These are phyloP conservation scores for Homolaphlyctis polyrhiza DNA, from an alignment of 371 early-diverging fungal genomes.

Conservation along the genomic window DNA sequence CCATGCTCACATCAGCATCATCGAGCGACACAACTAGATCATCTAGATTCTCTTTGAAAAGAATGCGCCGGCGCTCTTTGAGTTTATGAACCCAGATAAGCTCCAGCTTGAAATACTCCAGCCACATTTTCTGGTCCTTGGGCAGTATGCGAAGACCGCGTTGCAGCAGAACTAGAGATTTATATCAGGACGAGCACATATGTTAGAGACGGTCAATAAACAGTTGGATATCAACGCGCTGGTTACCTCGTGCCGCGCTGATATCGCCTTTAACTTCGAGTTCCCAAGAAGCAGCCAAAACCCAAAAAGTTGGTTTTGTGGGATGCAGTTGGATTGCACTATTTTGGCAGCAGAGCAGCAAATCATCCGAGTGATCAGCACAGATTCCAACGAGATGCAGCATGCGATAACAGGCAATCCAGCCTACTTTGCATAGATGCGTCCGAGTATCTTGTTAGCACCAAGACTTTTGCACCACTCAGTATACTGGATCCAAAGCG, in stretches of 20 bases:
- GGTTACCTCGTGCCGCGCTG: constrained; percentile 69
- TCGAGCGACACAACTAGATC: not conserved
- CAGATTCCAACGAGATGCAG: not conserved
- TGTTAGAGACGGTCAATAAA: no score
- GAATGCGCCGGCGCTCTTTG: constrained; percentile 69
- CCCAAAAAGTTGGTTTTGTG: constrained; percentile 75
- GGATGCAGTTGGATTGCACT: constrained; percentile 87
- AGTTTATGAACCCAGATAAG: constrained; percentile 83
- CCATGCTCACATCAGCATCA: constrained; percentile 43
- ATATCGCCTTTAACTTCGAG: constrained; percentile 78
- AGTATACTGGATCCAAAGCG: constrained; percentile 89
- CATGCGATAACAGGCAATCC: not conserved
- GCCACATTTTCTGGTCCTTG: constrained; percentile 68
- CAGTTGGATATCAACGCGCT: no score
- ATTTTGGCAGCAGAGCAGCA: not conserved
- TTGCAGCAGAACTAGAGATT: constrained; percentile 64
- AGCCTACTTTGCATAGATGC: constrained; percentile 64
- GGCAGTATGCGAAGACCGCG: constrained; percentile 82
- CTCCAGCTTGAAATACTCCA: constrained; percentile 90
- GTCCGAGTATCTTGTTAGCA: constrained; percentile 62
- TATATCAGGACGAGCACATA: no score
- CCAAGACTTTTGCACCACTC: constrained; percentile 62
- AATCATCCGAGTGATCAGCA: not conserved
- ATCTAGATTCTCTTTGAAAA: constrained; percentile 33
- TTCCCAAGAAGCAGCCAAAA: constrained; percentile 87